Base-by-base conservation (phyloP, 1,284 basidiomycete species). In the Bjerkandera adusta region DNA sequence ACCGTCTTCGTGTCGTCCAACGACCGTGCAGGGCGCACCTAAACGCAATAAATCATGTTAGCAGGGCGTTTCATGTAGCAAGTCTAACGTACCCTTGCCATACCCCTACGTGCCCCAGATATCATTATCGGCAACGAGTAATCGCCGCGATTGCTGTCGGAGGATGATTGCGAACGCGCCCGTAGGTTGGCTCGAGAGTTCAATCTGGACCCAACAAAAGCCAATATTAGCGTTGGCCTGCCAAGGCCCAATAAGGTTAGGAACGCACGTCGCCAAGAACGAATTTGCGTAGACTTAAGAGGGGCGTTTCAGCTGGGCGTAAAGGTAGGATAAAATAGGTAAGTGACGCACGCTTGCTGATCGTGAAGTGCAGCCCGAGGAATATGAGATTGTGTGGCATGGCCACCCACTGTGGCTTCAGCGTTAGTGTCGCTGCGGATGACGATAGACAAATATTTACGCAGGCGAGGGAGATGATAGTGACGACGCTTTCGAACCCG, bases 341-440 rank as follows among this genome's bases (percentile, higher is more conserved):
- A 25, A 11, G 16, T 10, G 11, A 57, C 62, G 39, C 33, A 76
- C 73, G 49, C 55, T 76, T 76, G 51, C 68, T 66, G 43, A 76
- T 73, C 16, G 70, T 61, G 48, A 76, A 76, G 52, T 76, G 73
- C 25, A 76, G 56, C 6, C 69, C 74, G 54, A 76, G 63, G 49
- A 75, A 76, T 8, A 76, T 55, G 4, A 76, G 60, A 47, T 73
- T 76, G 33, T 63, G 47, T 2, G 68, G 66, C 72, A 76, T 76
- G 1, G 62, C 47, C n/a, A 76, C 53, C 74, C 73, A 75, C 74
- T 75, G 50, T 1, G 24, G 18, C n/a, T 3, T 5, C 15, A 15
- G 7, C 18, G 21, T 29, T 6, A 20, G 21, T 12, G 22, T 20
- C 27, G 16, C 12, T n/a, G 15, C 56, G 59, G 42, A 62, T 57